phyloP scores from a whole-genome alignment of 805 yeast genomes.

The Priceomyces carsonii region DNA sequence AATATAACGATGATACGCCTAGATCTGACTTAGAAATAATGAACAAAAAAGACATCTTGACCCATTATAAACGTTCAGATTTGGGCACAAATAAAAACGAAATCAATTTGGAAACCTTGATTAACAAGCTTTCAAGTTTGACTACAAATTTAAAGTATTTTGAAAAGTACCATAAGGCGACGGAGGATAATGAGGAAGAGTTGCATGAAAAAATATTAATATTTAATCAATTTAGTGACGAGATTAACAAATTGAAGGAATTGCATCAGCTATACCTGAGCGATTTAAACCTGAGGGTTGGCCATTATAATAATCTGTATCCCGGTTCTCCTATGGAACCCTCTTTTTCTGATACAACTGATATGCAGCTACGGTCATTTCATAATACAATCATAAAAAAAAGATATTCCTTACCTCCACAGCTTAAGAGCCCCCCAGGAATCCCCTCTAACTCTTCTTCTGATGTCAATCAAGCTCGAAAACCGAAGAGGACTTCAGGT shows the following conservation, averaged over 20 bases:
- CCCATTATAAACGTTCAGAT: background rate
- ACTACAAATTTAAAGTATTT: conserved; percentile 38
- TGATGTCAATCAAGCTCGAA: background rate
- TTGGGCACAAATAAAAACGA: conserved; percentile 6
- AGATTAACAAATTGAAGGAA: conserved; percentile 27
- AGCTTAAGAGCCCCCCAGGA: conserved; percentile 8
- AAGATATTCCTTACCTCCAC: conserved; percentile 20
- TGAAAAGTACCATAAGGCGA: conserved; percentile 37
- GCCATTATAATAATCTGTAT: conserved; percentile 1
- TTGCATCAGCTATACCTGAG: conserved; percentile 28
- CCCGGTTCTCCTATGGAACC: background rate
- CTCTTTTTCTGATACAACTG: conserved; percentile 8
- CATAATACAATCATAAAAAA: conserved; percentile 30
- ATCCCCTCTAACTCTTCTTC: conserved; percentile 3
- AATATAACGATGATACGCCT: conserved; percentile 7
- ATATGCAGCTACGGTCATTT: conserved; percentile 34
- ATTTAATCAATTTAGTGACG: conserved; percentile 35
- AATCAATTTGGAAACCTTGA: conserved; percentile 24
- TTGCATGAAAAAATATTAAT: conserved; percentile 36
- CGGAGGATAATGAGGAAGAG: conserved; percentile 19
- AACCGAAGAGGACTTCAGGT: conserved; percentile 25
- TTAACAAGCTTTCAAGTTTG: conserved; percentile 30
- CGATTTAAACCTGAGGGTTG: conserved; percentile 24
- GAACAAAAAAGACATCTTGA: conserved; percentile 19
- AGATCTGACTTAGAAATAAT: conserved; percentile 3